Evolutionary conservation across 805 yeast genomes (phyloP).

Genomic region (Candida vartiovaarae): DNA sequence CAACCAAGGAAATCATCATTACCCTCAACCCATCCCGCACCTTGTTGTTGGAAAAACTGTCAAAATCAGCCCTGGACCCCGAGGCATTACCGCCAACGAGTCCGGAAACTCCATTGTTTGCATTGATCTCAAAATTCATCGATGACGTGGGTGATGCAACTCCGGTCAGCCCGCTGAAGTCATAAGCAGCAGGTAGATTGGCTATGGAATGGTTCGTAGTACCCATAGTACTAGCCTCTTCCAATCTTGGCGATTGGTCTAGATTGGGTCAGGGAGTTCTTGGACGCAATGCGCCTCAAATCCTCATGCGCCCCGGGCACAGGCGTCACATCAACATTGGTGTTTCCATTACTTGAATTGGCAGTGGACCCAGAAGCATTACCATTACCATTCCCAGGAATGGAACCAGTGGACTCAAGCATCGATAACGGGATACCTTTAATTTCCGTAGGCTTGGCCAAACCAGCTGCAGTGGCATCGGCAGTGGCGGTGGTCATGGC

Average conservation of each 20-base stretch:
- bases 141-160: slow-evolving; percentile 10
- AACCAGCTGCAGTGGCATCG: slow-evolving; percentile 48
- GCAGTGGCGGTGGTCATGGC: slow-evolving; percentile 60
- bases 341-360: not conserved
- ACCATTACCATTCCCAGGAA: slow-evolving; percentile 19
- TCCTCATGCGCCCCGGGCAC: not conserved
- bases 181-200: slow-evolving; percentile 8
- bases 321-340: not conserved
- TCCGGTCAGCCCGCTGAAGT: slow-evolving; percentile 9
- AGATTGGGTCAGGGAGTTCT: slow-evolving; percentile 9
- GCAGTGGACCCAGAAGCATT: not conserved
- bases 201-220: slow-evolving; percentile 3
- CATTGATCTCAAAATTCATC: slow-evolving; percentile 1
- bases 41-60: slow-evolving; percentile 73
- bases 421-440: slow-evolving; percentile 64
- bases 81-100: not conserved
- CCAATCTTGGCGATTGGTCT: slow-evolving; percentile 4
- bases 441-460: slow-evolving; percentile 48
- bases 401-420: slow-evolving; percentile 77
- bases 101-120: not conserved
- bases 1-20: slow-evolving; percentile 91
- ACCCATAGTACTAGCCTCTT: slow-evolving; percentile 1
- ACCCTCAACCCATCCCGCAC: slow-evolving; percentile 72
- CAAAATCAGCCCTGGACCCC: slow-evolving; percentile 28
- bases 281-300: slow-evolving; percentile 16